Conservation (phyloP, 371 early-diverging fungal species). For the Apophysomyces trapeziformis region DNA sequence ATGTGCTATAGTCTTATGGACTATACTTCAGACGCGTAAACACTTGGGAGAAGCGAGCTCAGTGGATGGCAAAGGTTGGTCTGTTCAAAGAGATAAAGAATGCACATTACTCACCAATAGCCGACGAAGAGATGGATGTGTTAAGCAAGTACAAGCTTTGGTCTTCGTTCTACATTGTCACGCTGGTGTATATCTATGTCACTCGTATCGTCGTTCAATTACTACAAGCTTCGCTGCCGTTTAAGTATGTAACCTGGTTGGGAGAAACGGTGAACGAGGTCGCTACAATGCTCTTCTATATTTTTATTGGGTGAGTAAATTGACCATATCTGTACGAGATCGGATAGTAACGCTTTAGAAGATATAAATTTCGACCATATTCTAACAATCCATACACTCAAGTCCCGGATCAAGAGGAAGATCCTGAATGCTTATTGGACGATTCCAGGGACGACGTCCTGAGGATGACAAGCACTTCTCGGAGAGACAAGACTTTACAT, state of each 20-base stretch:
- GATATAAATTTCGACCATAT: conserved; percentile 54
- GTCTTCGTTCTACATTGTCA: conserved; percentile 63
- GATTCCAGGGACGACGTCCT: neutral
- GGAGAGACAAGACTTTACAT: neutral
- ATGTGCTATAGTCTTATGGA: conserved; percentile 55
- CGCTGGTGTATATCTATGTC: conserved; percentile 57
- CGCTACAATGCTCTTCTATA: conserved; percentile 55
- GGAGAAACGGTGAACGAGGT: conserved; percentile 57
- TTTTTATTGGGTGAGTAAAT: conserved; percentile 49
- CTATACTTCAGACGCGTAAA: conserved; percentile 59
- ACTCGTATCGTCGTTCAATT: conserved; percentile 58
- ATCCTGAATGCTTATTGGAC: neutral
- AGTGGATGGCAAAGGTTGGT: conserved; percentile 58
- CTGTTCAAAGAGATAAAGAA: neutral
- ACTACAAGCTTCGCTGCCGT: conserved; percentile 56
- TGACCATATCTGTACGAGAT: neutral
- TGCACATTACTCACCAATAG: too few species aligned
- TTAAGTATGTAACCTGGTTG: conserved; percentile 57
- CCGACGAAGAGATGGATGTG: conserved; percentile 40
- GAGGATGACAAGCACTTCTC: conserved; percentile 1
- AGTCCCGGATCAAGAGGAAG: conserved; percentile 43
- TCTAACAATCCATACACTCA: conserved; percentile 59
- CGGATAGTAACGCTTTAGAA: neutral
- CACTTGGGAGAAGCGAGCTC: conserved; percentile 50
- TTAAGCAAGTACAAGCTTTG: conserved; percentile 60